Conservation (phyloP, 129 eudicot species). For the Pittosporum tobira region DNA sequence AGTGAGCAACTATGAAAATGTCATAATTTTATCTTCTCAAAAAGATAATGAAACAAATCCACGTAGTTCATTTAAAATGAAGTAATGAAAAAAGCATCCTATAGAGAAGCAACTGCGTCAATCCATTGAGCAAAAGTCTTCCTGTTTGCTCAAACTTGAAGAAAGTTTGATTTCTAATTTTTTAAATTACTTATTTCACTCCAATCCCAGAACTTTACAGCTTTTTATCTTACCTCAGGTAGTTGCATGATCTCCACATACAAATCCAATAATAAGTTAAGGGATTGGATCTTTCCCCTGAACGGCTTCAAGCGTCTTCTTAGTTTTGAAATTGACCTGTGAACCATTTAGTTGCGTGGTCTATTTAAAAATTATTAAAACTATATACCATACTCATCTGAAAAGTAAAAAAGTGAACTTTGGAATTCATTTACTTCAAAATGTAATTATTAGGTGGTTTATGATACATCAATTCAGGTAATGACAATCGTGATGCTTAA, state of each 20-base stretch:
- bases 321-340: constrained; percentile 29
- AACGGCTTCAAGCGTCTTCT: constrained; percentile 13
- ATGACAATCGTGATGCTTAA: too few species aligned
- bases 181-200: constrained; percentile 19
- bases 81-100: not conserved
- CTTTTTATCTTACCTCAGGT: constrained; percentile 30
- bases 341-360: constrained; percentile 19
- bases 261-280: constrained; percentile 24
- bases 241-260: constrained; percentile 24
- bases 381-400: not conserved
- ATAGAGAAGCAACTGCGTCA: too few species aligned
- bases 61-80: not conserved
- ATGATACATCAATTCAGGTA: too few species aligned
- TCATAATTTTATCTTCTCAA: not conserved
- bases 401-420: too few species aligned
- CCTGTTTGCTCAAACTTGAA: constrained; percentile 29
- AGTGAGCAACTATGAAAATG: not conserved
- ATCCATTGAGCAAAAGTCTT: constrained; percentile 38
- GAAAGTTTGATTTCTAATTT: constrained; percentile 2
- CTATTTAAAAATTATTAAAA: constrained; percentile 10
- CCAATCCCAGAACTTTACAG: constrained; percentile 5
- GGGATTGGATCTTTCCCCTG: constrained; percentile 10
- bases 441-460: constrained; percentile 3
- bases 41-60: constrained; percentile 8
- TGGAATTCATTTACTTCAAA: not conserved